Conservation (phyloP, 1,284 basidiomycete genomes). For the Trametes polyzona region DNA sequence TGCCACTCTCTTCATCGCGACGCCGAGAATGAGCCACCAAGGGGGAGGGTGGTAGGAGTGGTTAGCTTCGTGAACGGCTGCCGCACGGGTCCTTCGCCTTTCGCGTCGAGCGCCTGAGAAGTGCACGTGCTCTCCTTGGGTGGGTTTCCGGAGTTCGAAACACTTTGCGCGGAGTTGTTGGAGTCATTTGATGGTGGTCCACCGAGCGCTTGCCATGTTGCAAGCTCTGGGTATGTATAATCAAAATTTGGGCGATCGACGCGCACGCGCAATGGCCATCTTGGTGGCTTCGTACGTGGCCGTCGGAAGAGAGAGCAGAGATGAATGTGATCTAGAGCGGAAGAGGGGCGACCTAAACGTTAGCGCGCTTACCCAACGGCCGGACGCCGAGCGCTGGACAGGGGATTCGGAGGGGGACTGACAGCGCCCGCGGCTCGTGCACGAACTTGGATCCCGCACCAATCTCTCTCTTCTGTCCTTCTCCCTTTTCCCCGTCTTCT, state of each 20-base stretch:
- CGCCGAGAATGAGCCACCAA: background rate
- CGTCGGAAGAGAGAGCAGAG: too few species aligned
- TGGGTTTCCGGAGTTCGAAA: background rate
- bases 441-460: conserved; percentile 1
- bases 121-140: background rate
- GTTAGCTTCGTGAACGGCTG: background rate
- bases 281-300: too few species aligned
- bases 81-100: conserved; percentile 11
- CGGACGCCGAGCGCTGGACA: background rate
- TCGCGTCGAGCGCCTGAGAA: background rate
- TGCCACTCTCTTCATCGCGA: conserved; percentile 72
- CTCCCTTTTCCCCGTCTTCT: background rate
- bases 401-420: conserved; percentile 3
- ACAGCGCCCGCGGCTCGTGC: background rate
- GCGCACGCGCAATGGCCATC: too few species aligned
- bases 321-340: too few species aligned
- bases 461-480: conserved; percentile 3
- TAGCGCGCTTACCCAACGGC: conserved; percentile 16
- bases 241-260: too few species aligned
- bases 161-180: background rate
- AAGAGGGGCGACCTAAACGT: background rate
- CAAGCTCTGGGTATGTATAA: too few species aligned
- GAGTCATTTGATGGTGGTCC: background rate
- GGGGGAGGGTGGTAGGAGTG: background rate
- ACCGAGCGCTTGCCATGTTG: too few species aligned